phyloP scores from a whole-genome alignment of 1,284 basidiomycete genomes.

The Irpex lacteus region DNA sequence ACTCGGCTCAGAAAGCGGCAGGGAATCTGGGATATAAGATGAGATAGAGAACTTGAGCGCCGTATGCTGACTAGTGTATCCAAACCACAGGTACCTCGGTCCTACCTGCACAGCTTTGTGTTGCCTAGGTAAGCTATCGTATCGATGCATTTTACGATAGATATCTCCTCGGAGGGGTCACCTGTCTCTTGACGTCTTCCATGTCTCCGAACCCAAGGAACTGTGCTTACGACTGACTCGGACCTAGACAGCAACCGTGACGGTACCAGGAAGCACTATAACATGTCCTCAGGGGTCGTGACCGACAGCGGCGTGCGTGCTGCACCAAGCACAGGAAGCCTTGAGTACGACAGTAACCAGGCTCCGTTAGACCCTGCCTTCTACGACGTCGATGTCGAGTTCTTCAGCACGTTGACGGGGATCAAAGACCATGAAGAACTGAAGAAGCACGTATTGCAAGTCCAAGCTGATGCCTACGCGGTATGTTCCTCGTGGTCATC shows the following conservation, averaged over 20 bases:
- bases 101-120: neutral
- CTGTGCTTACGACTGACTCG: no score
- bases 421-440: conserved; percentile 38
- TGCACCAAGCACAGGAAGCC: conserved; percentile 33
- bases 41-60: no score
- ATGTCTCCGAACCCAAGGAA: no score
- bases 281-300: neutral
- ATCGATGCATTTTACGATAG: neutral
- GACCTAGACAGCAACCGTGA: neutral
- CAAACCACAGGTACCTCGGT: neutral
- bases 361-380: conserved; percentile 31
- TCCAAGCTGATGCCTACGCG: conserved; percentile 44
- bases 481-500: conserved; percentile 21
- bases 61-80: neutral
- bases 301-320: neutral
- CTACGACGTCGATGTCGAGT: conserved; percentile 30
- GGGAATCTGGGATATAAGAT: neutral
- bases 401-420: conserved; percentile 39
- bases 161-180: neutral
- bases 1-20: neutral
- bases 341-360: neutral
- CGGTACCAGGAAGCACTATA: neutral
- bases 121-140: neutral
- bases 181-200: no score
- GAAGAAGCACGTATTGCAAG: conserved; percentile 41